Conservation (phyloP, 805 yeast genomes). For the Monosporozyma aerobia region DNA sequence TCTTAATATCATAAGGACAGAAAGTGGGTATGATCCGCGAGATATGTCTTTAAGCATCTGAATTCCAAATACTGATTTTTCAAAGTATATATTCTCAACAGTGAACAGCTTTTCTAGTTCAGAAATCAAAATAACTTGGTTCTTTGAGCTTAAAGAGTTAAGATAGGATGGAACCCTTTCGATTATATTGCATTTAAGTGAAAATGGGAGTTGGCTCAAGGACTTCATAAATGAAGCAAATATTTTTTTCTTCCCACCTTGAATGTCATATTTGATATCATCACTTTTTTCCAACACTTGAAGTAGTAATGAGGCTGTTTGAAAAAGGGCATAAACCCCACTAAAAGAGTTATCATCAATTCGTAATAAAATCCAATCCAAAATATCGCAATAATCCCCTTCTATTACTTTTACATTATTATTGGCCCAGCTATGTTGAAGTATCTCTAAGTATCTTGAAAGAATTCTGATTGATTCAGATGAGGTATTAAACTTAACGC, state of each 20-base stretch:
- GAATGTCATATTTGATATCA: conserved; percentile 11
- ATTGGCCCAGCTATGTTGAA: conserved; percentile 22
- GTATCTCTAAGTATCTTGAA: conserved; percentile 11
- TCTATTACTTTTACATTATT: conserved; percentile 19
- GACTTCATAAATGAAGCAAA: conserved; percentile 18
- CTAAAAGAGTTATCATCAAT: conserved; percentile 34
- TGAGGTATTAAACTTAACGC: conserved; percentile 16
- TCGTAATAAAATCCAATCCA: conserved; percentile 36
- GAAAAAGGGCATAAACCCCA: conserved; percentile 30
- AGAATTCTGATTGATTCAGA: conserved; percentile 12
- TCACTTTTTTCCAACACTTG: conserved; percentile 22
- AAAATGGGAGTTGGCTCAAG: conserved; percentile 10
- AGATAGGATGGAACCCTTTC: conserved; percentile 13
- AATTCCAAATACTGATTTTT: conserved; percentile 21
- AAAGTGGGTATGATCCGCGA: conserved; percentile 14
- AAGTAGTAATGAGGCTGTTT: conserved; percentile 30
- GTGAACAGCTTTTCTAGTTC: conserved; percentile 19
- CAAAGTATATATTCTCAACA: conserved; percentile 19
- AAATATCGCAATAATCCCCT: conserved; percentile 41
- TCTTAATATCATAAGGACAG: conserved; percentile 12
- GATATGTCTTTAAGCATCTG: conserved; percentile 15
- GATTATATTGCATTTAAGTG: conserved; percentile 6
- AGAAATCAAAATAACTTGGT: conserved; percentile 22
- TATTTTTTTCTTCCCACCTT: conserved; percentile 23
- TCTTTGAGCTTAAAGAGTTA: conserved; percentile 16